phyloP scores from a whole-genome alignment of 2,329 filamentous ascomycete species.

The Talaromyces rugulosus region DNA sequence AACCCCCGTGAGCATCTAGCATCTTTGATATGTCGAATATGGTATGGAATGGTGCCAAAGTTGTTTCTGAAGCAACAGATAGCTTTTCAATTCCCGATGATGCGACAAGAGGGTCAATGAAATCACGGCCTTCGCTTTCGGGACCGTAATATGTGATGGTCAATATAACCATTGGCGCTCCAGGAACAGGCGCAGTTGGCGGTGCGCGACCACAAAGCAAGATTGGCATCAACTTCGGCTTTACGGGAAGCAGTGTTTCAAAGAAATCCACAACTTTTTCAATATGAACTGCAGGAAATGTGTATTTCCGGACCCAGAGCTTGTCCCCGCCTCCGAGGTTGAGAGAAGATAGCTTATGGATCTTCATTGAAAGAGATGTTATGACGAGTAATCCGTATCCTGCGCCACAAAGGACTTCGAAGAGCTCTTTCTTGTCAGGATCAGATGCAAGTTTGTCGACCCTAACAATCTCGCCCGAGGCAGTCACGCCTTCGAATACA shows the following conservation, averaged over 20 bases:
- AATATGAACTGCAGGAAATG: neutral
- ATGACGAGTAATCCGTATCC: neutral
- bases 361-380: neutral
- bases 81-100: neutral
- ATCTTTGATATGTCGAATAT: neutral
- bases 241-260: neutral
- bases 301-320: neutral
- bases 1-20: neutral
- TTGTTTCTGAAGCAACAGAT: neutral
- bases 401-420: neutral
- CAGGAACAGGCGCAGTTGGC: neutral
- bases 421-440: neutral
- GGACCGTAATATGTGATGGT: neutral
- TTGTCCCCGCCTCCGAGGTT: neutral
- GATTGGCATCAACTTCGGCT: neutral
- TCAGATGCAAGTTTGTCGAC: neutral
- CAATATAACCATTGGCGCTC: neutral
- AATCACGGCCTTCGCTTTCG: neutral
- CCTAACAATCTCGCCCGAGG: neutral
- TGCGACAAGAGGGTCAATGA: neutral
- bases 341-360: neutral
- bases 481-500: neutral
- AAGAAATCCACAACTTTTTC: neutral
- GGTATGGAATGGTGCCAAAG: neutral
- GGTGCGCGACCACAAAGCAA: neutral